phyloP scores from a whole-genome alignment of 257 asterid species.

The Solanum dulcamara region DNA sequence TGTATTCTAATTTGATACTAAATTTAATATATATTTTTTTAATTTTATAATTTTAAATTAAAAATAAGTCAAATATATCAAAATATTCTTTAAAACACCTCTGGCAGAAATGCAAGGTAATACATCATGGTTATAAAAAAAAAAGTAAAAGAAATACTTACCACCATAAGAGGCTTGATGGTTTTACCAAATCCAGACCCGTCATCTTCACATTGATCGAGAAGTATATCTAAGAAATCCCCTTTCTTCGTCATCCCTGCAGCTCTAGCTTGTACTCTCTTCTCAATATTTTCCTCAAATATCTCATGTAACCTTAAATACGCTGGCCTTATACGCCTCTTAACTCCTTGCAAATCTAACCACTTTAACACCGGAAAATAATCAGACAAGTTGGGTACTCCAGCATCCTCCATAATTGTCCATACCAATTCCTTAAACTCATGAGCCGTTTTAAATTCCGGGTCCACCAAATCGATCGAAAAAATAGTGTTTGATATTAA shows the following conservation, averaged over 20 bases:
- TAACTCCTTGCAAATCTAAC: not conserved
- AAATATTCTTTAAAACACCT: no score
- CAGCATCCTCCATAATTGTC: not conserved
- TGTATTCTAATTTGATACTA: no score
- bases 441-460: not conserved
- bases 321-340: not conserved
- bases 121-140: no score
- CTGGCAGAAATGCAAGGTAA: no score
- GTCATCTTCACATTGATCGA: not conserved
- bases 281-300: not conserved
- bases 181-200: constrained; percentile 2
- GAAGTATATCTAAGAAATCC: constrained; percentile 5
- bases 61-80: no score
- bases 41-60: no score
- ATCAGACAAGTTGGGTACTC: not conserved
- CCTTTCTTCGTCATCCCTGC: not conserved
- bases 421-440: not conserved
- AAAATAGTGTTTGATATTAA: not conserved
- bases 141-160: not conserved
- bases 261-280: not conserved
- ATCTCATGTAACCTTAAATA: not conserved
- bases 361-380: not conserved
- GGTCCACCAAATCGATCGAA: not conserved
- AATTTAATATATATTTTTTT: no score
- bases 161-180: constrained; percentile 2